These are phyloP conservation scores for Solanum tarapatanum DNA, from an alignment of 257 asterid genomes.

Conservation along the genomic window DNA sequence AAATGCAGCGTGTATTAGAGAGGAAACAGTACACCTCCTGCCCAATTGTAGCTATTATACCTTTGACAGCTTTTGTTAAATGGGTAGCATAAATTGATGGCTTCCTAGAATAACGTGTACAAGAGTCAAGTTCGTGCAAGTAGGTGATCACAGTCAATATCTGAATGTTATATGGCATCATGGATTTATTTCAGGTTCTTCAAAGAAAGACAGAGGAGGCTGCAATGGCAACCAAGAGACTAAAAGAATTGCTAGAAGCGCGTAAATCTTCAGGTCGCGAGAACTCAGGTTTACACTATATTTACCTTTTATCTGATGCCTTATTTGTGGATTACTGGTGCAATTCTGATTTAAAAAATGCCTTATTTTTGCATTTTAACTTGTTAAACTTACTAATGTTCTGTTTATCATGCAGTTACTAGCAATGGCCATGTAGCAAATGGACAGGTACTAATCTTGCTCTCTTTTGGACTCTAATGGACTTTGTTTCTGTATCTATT, in stretches of 20 bases:
- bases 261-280: slow-evolving; percentile 90
- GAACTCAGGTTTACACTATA: slow-evolving; percentile 45
- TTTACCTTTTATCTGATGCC: slow-evolving; percentile 1
- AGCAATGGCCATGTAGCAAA: slow-evolving; percentile 58
- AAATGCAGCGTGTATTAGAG: neutral
- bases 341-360: neutral
- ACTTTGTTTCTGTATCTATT: neutral
- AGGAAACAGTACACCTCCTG: neutral
- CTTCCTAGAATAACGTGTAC: neutral
- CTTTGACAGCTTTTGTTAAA: neutral
- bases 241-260: slow-evolving; percentile 95
- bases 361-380: neutral
- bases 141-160: neutral
- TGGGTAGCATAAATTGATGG: neutral
- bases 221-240: slow-evolving; percentile 97
- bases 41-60: neutral
- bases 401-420: slow-evolving; percentile 32
- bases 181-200: slow-evolving; percentile 63
- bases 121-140: neutral
- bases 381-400: neutral
- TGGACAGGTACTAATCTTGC: slow-evolving; percentile 50
- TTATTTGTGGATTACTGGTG: neutral
- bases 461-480: neutral
- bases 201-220: slow-evolving; percentile 99
- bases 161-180: neutral